These are phyloP conservation scores for Russula foetens DNA, from an alignment of 768 basidiomycete species.

Conservation along the genomic window DNA sequence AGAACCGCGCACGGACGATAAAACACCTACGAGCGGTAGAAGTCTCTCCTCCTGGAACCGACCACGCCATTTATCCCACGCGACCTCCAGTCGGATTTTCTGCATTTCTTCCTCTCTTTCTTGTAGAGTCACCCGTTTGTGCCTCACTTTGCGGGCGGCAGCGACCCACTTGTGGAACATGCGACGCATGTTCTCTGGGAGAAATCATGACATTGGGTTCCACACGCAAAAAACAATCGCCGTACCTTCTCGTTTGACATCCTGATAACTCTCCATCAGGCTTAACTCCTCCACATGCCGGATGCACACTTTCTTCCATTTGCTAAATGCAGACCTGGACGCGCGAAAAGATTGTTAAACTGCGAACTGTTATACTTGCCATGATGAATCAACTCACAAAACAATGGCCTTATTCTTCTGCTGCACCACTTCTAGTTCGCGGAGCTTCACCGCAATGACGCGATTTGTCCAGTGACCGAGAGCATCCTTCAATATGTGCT, in stretches of 20 bases:
- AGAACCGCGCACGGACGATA: neutral
- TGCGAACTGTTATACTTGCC: neutral
- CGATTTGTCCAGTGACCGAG: constrained; percentile 62
- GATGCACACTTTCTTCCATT: constrained; percentile 57
- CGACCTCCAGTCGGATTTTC: constrained; percentile 38
- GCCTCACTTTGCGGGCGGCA: constrained; percentile 50
- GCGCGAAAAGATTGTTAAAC: neutral
- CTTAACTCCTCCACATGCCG: constrained; percentile 65
- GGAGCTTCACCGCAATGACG: constrained; percentile 64
- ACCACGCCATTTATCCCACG: constrained; percentile 80
- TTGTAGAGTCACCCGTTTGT: constrained; percentile 50
- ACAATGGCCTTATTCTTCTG: constrained; percentile 33
- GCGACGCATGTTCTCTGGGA: constrained; percentile 54
- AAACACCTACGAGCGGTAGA: constrained; percentile 51
- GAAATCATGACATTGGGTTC: neutral
- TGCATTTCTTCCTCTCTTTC: constrained; percentile 58
- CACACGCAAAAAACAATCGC: neutral
- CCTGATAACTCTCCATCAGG: constrained; percentile 78
- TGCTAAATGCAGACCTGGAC: constrained; percentile 48
- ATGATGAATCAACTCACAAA: constrained; percentile 26
- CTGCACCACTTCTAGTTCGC: constrained; percentile 58
- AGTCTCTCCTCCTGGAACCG: constrained; percentile 57
- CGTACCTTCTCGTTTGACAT: constrained; percentile 72
- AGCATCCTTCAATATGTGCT: constrained; percentile 46
- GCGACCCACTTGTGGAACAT: constrained; percentile 65